Evolutionary conservation across 2,329 filamentous ascomycete genomes (phyloP).

Genomic region (Trichophyton benhamiae): DNA sequence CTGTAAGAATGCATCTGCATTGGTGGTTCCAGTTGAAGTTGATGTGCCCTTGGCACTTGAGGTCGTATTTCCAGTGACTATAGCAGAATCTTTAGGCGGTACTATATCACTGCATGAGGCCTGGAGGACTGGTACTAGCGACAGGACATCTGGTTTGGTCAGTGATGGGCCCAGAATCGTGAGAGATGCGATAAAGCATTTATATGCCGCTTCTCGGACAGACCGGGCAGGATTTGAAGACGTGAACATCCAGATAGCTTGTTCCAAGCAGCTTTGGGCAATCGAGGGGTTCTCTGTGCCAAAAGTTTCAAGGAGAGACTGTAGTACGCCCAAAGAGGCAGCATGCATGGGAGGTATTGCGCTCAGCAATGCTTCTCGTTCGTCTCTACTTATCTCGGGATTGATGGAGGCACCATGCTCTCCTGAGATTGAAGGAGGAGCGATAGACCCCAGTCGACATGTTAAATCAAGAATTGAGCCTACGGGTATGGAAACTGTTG

Average conservation of each 20-base stretch:
- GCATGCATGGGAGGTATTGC: constrained; percentile 63
- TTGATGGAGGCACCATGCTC: constrained; percentile 48
- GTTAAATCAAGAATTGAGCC: constrained; percentile 56
- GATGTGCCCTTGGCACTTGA: constrained; percentile 21
- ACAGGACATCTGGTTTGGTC: constrained; percentile 51
- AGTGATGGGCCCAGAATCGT: constrained; percentile 52
- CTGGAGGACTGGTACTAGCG: constrained; percentile 50
- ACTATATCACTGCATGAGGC: constrained; percentile 65
- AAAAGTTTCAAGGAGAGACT: constrained; percentile 46
- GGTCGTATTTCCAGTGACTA: constrained; percentile 32
- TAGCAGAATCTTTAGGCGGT: constrained; percentile 25
- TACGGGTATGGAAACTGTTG: constrained; percentile 54
- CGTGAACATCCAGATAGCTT: constrained; percentile 57
- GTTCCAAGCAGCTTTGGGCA: constrained; percentile 55
- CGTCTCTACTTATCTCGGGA: constrained; percentile 61
- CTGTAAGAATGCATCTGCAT: constrained; percentile 61
- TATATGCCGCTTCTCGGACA: constrained; percentile 52
- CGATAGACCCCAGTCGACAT: constrained; percentile 53
- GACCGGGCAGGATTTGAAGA: constrained; percentile 38
- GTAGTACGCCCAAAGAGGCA: constrained; percentile 53
- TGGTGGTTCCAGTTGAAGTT: constrained; percentile 36
- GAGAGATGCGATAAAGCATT: constrained; percentile 47
- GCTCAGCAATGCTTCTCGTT: constrained; percentile 66
- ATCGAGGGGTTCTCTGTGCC: constrained; percentile 47
- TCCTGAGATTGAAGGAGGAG: constrained; percentile 35